Base-by-base conservation (phyloP, 371 early-diverging fungal genomes). In the Mycotypha africana region DNA sequence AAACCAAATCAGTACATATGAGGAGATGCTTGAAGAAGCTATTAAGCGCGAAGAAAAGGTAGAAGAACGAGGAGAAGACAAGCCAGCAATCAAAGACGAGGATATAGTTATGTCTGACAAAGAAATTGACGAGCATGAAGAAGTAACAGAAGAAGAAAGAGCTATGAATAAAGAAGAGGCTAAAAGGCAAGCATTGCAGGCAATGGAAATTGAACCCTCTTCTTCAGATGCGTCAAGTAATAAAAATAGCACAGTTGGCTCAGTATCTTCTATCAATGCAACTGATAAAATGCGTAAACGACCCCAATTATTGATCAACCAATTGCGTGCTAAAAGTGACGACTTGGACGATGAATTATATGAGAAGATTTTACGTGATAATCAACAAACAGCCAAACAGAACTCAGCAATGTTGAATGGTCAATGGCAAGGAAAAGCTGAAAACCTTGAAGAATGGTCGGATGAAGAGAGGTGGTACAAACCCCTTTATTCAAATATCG, bases 301-400 rank as follows among this genome's bases (percentile, higher is more conserved):
- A 15, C 72, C 72, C 21, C 72, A 71, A 26, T 36, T 71, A 8
- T 38, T 71, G 12, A 74, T 74, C 25, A 65, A 70, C 9, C 71
- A 74, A 40, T 32, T 62, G 10, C 56, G 65, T n/a, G 40, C 49
- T 2, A 54, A 40, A 8, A 51, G 43, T 16, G 75, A 74, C 16
- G 67, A 72, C 11, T 47, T 51, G 5, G 76, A 78, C 2, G 74
- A 75, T 25, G 56, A 59, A 0, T 53, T 77, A 15, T 69, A 54
- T 32, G 66, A 72, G 39, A 65, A 73, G 10, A 75, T 87, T 7
- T 68, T 82, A 24, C 60, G 60, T 3, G 82, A 83, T 23, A 87
- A 87, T 50, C 74, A 68, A 19, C 55, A 62, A 6, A 53, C 67
- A 1, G 86, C 87, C 8, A 68, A 70, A 37, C 59, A 65, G 12